Conservation (phyloP, 805 yeast species). For the Wickerhamiella nectarea region DNA sequence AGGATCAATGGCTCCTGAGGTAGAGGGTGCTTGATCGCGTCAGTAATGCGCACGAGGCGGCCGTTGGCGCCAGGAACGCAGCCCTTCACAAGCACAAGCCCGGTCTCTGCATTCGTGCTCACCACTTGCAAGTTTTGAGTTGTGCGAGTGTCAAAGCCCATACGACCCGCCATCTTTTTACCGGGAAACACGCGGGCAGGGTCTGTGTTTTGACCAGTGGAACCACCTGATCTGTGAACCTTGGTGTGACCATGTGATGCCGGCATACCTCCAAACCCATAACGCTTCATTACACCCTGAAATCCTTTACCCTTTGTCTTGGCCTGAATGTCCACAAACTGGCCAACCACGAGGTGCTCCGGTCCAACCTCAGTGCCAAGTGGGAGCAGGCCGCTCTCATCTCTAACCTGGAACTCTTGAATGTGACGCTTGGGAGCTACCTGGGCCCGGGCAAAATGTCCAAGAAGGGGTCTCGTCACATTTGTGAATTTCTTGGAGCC, state of each 20-base stretch:
- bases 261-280: conserved; percentile 73
- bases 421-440: conserved; percentile 72
- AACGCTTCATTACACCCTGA: conserved; percentile 96
- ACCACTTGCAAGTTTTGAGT: conserved; percentile 63
- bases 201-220: conserved; percentile 87
- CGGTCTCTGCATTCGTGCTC: conserved; percentile 67
- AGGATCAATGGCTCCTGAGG: conserved; percentile 10
- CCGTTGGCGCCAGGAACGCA: conserved; percentile 84
- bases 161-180: conserved; percentile 94
- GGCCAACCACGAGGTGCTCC: conserved; percentile 72
- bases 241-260: conserved; percentile 94
- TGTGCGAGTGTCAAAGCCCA: conserved; percentile 71
- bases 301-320: conserved; percentile 89
- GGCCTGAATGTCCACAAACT: conserved; percentile 68
- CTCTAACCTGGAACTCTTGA: conserved; percentile 68
- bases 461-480: conserved; percentile 50
- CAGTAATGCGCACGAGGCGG: conserved; percentile 57
- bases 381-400: conserved; percentile 50
- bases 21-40: conserved; percentile 40
- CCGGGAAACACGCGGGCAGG: conserved; percentile 97
- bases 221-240: conserved; percentile 93
- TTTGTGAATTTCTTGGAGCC: conserved; percentile 54
- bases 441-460: conserved; percentile 62
- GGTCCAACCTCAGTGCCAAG: conserved; percentile 70
- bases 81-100: conserved; percentile 75